Evolutionary conservation across 2,329 filamentous ascomycete species (phyloP).

Genomic region (Rhynchosporium secalis): DNA sequence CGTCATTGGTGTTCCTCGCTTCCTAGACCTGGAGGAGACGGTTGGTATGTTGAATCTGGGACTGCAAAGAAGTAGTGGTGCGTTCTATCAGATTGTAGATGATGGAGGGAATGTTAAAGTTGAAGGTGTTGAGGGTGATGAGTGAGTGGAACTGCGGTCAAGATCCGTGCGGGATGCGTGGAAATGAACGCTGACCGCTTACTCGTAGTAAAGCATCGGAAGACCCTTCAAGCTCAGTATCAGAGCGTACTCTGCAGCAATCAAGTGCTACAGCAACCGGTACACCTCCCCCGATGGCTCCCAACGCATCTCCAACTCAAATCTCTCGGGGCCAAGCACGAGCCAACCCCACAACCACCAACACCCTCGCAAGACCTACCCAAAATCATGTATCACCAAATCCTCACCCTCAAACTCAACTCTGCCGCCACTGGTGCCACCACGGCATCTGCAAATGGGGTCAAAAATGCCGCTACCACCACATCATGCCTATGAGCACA

Average conservation of each 20-base stretch:
- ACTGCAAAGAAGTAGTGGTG: slow-evolving; percentile 24
- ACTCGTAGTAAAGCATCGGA: background rate
- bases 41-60: slow-evolving; percentile 38
- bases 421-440: slow-evolving; percentile 52
- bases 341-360: slow-evolving; percentile 1
- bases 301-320: background rate
- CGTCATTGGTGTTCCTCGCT: slow-evolving; percentile 44
- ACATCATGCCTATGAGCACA: slow-evolving; percentile 49
- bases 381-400: background rate
- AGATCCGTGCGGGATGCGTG: no score
- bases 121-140: background rate
- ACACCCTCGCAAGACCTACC: background rate
- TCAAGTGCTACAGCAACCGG: slow-evolving; percentile 3
- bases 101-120: slow-evolving; percentile 4
- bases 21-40: slow-evolving; percentile 31
- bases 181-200: background rate
- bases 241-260: background rate
- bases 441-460: slow-evolving; percentile 50
- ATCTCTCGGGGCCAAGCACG: background rate
- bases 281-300: slow-evolving; percentile 6
- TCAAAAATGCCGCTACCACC: slow-evolving; percentile 45
- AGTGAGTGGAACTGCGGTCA: background rate
- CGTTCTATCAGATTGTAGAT: slow-evolving; percentile 25
- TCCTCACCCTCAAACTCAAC: slow-evolving; percentile 16
- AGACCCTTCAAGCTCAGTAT: background rate